A percentile compares a stretch with the other conserved stretches of the same genome.
Evolutionary conservation across 108 stramenopile genomes (phyloP).

Genomic region (Cyclotella atomus): DNA sequence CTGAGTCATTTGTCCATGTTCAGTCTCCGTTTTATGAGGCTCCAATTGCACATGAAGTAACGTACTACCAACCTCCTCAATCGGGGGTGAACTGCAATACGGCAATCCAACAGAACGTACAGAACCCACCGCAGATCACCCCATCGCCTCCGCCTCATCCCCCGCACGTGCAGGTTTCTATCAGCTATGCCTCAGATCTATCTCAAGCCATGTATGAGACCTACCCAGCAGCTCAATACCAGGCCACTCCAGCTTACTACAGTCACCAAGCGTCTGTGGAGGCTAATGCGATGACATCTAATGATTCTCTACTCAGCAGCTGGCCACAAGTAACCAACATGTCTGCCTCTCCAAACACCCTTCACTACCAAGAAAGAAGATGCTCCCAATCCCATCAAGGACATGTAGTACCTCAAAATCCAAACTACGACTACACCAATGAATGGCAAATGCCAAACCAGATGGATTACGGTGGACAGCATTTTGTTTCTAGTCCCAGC

Average conservation of each 20-base stretch:
- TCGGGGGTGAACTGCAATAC: not conserved
- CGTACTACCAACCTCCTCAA: conserved; percentile 10
- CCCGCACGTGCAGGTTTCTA: not conserved
- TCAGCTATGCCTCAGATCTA: conserved; percentile 1
- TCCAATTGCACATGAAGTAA: not conserved
- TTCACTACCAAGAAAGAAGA: conserved; percentile 2
- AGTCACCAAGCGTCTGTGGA: not conserved
- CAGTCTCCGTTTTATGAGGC: not conserved
- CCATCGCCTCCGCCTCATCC: conserved; percentile 38
- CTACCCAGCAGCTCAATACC: conserved; percentile 2
- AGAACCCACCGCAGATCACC: conserved; percentile 27
- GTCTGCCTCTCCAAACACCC: not conserved
- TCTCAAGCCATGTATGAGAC: conserved; percentile 1
- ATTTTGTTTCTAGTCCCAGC: conserved; percentile 16
- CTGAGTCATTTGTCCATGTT: not conserved
- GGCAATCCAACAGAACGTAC: not conserved
- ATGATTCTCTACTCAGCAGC: not conserved
- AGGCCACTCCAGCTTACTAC: not conserved
- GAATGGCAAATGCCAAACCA: conserved; percentile 21
- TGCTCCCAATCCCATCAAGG: conserved; percentile 7
- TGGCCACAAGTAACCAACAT: not conserved
- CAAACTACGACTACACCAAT: conserved; percentile 10
- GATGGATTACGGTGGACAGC: conserved; percentile 14
- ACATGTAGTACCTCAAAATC: not conserved
- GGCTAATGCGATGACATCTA: not conserved